Evolutionary conservation across 2,329 filamentous ascomycete species (phyloP).

Genomic region (Canariomyces notabilis): DNA sequence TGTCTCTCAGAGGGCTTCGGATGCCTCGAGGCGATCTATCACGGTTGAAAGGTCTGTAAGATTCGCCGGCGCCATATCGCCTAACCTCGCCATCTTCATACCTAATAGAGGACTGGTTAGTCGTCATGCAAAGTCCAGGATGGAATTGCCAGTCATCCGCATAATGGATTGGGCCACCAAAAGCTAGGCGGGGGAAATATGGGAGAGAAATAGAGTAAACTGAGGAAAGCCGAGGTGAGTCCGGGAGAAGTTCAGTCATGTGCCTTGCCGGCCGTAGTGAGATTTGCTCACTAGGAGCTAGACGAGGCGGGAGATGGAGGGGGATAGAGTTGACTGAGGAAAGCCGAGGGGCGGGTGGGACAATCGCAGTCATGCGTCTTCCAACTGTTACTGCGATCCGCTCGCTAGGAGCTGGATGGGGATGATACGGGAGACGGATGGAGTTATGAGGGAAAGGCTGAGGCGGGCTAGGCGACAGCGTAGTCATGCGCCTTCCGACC

Average conservation of each 20-base stretch:
- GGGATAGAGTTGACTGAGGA: no score
- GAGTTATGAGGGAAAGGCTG: no score
- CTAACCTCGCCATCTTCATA: constrained; percentile 60
- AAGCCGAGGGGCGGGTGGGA: no score
- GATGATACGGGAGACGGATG: no score
- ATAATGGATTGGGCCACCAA: neutral
- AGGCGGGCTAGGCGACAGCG: no score
- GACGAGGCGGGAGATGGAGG: no score
- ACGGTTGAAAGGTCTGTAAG: constrained; percentile 54
- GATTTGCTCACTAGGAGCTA: constrained; percentile 4
- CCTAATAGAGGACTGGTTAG: constrained; percentile 32
- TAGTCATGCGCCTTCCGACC: no score
- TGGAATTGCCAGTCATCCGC: neutral
- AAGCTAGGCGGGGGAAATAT: neutral
- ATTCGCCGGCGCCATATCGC: constrained; percentile 57
- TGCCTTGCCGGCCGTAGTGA: neutral
- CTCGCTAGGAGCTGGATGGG: no score
- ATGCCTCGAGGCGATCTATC: constrained; percentile 28
- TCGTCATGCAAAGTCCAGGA: neutral
- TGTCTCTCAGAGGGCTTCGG: constrained; percentile 30
- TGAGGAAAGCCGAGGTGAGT: neutral
- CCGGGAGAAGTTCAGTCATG: neutral
- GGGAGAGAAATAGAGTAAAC: constrained; percentile 1
- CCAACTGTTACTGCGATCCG: no score
- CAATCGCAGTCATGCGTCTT: no score